These are phyloP conservation scores for Madurella mycetomatis DNA, from an alignment of 2,329 filamentous ascomycete species.

Conservation along the genomic window DNA sequence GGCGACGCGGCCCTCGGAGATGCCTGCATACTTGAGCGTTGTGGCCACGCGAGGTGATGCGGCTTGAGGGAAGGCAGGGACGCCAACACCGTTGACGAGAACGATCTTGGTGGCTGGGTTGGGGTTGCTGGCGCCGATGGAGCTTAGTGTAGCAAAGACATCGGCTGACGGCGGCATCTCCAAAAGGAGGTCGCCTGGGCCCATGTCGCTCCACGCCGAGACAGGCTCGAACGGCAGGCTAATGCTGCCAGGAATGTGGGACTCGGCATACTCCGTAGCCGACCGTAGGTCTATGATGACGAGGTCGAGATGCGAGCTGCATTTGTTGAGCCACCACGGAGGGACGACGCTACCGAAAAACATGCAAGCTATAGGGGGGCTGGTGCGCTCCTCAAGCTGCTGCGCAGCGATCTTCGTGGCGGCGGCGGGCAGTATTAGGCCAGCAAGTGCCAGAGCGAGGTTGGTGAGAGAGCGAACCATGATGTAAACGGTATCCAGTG, in stretches of 20 bases:
- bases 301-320: constrained; percentile 13
- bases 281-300: constrained; percentile 18
- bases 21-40: constrained; percentile 21
- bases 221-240: constrained; percentile 19
- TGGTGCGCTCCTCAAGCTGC: constrained; percentile 6
- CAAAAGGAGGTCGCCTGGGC: constrained; percentile 16
- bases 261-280: constrained; percentile 14
- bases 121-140: constrained; percentile 17
- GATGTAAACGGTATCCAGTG: neutral
- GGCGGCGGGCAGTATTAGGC: neutral
- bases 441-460: neutral
- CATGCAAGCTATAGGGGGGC: constrained; percentile 14
- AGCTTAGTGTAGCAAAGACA: constrained; percentile 13
- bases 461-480: constrained; percentile 7
- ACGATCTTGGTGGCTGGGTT: constrained; percentile 18
- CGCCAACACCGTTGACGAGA: constrained; percentile 19
- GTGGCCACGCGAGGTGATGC: constrained; percentile 20
- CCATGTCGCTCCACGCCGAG: constrained; percentile 18
- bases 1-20: constrained; percentile 18
- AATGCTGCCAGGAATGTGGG: constrained; percentile 18
- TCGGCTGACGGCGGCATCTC: constrained; percentile 16
- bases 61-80: constrained; percentile 19
- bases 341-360: constrained; percentile 14
- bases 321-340: constrained; percentile 20
- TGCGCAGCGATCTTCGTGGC: neutral